Evolutionary conservation across 225 moss, liverwort and hornwort species (phyloP).

Genomic region (Antitrichia curtipendula): DNA sequence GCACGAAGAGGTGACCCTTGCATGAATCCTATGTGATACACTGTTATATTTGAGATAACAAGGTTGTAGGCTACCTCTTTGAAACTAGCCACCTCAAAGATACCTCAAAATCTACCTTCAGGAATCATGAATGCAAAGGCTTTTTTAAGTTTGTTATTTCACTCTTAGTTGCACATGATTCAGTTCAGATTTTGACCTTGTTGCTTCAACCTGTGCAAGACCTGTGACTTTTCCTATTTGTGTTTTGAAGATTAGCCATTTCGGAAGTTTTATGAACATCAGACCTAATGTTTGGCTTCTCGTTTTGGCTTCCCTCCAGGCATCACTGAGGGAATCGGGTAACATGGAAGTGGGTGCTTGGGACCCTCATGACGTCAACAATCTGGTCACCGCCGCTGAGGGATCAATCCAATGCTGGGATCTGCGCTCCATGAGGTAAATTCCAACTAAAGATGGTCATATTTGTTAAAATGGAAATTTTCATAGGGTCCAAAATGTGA

Average conservation of each 20-base stretch:
- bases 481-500: background rate
- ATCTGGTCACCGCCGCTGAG: slow-evolving; percentile 61
- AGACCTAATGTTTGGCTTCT: background rate
- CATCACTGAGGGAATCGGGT: slow-evolving; percentile 46
- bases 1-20: background rate
- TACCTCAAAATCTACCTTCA: background rate
- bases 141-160: background rate
- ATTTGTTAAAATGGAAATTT: background rate
- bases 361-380: slow-evolving; percentile 78
- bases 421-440: slow-evolving; percentile 74
- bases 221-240: background rate
- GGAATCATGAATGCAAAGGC: background rate
- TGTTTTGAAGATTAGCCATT: background rate
- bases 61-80: background rate
- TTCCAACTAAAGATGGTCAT: background rate
- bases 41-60: background rate
- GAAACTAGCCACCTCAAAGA: background rate
- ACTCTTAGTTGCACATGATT: background rate
- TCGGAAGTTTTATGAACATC: background rate
- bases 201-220: background rate
- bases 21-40: background rate
- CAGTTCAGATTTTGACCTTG: background rate
- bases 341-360: slow-evolving; percentile 62
- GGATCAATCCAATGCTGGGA: slow-evolving; percentile 78
- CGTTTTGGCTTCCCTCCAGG: background rate